Evolutionary conservation across 1,284 basidiomycete genomes (phyloP).

Genomic region (Takashimella koratensis): DNA sequence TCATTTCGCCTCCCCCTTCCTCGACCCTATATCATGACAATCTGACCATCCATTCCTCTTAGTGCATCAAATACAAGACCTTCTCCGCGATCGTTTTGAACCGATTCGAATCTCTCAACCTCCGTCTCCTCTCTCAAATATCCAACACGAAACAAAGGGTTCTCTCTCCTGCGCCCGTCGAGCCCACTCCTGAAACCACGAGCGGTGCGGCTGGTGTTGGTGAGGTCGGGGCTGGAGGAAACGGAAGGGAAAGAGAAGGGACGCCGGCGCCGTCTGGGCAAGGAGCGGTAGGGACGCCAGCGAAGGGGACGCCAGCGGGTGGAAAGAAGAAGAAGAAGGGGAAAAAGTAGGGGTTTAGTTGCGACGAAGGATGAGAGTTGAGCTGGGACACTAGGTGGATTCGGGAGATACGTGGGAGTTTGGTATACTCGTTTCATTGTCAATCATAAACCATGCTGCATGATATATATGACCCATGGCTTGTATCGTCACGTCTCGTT

Average conservation of each 20-base stretch:
- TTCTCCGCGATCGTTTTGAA: constrained; percentile 88
- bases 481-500: too few relatives aligned
- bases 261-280: constrained; percentile 5
- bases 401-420: too few relatives aligned
- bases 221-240: constrained; percentile 19
- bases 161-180: constrained; percentile 1
- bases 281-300: not conserved
- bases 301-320: constrained; percentile 5
- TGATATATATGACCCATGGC: too few relatives aligned
- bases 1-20: not conserved
- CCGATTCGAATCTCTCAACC: constrained; percentile 86
- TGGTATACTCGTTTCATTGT: too few relatives aligned
- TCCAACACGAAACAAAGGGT: constrained; percentile 30
- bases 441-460: too few relatives aligned
- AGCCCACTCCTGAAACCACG: not conserved
- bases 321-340: constrained; percentile 32
- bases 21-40: not conserved
- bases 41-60: constrained; percentile 8
- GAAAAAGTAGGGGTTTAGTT: constrained; percentile 18
- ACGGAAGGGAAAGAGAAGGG: constrained; percentile 8
- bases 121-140: constrained; percentile 49
- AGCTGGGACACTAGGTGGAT: too few relatives aligned
- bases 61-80: constrained; percentile 95
- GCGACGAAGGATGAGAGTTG: not conserved
- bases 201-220: constrained; percentile 5